A percentile compares a stretch with the other conserved stretches of the same genome.
phyloP scores from a whole-genome alignment of 192 early-diverging fungal genomes.

The Podila verticillata region DNA sequence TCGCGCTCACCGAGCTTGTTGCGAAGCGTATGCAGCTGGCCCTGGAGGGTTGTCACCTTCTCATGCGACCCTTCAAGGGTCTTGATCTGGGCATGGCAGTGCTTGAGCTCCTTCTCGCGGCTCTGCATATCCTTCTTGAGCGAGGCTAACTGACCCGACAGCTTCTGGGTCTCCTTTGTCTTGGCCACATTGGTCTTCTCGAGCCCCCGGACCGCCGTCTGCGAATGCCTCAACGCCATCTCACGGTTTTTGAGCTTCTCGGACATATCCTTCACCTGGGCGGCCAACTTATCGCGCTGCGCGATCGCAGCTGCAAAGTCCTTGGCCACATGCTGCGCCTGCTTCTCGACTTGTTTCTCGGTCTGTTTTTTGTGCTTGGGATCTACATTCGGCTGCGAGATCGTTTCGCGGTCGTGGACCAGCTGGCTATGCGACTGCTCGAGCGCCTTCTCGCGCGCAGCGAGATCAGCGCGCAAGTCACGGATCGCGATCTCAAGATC shows the following conservation, averaged over 20 bases:
- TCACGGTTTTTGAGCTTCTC: not conserved
- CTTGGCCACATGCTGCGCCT: not conserved
- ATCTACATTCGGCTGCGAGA: not conserved
- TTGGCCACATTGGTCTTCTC: constrained; percentile 5
- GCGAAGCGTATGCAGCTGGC: not conserved
- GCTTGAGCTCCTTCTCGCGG: constrained; percentile 8
- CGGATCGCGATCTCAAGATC: constrained; percentile 4
- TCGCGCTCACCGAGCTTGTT: not conserved
- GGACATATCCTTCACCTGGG: not conserved
- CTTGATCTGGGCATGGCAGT: constrained; percentile 3
- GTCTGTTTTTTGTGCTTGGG: not conserved
- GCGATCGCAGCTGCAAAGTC: not conserved
- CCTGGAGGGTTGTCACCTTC: not conserved
- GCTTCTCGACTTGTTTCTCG: not conserved
- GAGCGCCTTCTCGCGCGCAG: not conserved
- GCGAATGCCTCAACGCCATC: not conserved
- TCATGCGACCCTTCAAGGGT: constrained; percentile 6
- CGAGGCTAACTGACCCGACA: not conserved
- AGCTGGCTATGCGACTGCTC: not conserved
- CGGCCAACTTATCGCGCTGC: constrained; percentile 5
- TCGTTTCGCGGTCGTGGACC: not conserved
- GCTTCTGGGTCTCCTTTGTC: not conserved
- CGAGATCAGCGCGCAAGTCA: not conserved
- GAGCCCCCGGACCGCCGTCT: constrained; percentile 2
- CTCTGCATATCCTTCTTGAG: constrained; percentile 1